These are phyloP conservation scores for Paragyromitra xinjiangensis DNA, from an alignment of 495 filamentous ascomycete genomes.

Conservation along the genomic window DNA sequence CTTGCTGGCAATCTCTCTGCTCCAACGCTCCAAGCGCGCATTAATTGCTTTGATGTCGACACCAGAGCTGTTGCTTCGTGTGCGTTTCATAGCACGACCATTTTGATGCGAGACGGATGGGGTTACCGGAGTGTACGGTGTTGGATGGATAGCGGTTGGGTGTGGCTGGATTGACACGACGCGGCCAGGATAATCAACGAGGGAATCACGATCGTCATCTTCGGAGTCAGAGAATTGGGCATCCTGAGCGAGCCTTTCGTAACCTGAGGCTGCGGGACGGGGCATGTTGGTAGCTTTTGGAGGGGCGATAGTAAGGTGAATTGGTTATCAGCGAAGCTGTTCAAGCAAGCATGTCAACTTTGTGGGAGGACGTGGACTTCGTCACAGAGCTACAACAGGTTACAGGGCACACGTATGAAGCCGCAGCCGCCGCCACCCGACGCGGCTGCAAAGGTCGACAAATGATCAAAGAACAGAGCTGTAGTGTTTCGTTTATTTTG, in stretches of 20 bases:
- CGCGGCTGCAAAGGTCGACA: conserved; percentile 28
- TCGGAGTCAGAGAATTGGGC: conserved; percentile 56
- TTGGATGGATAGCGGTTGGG: conserved; percentile 51
- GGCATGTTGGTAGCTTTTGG: conserved; percentile 47
- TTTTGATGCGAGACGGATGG: conserved; percentile 49
- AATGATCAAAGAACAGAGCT: conserved; percentile 44
- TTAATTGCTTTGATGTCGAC: conserved; percentile 99
- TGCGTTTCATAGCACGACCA: conserved; percentile 50
- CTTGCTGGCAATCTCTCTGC: conserved; percentile 95
- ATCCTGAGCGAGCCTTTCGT: conserved; percentile 57
- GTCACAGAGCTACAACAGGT: conserved; percentile 38
- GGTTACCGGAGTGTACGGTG: conserved; percentile 49
- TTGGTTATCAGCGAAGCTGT: conserved; percentile 37
- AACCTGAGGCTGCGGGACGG: conserved; percentile 56
- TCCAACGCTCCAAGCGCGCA: conserved; percentile 93
- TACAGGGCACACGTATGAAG: conserved; percentile 51
- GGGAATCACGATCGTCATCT: conserved; percentile 55
- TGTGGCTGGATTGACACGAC: conserved; percentile 55
- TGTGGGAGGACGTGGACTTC: conserved; percentile 27
- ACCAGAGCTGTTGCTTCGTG: conserved; percentile 80
- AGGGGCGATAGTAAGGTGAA: conserved; percentile 20
- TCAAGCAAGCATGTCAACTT: conserved; percentile 16
- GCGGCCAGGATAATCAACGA: conserved; percentile 52
- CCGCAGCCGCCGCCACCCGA: conserved; percentile 46
- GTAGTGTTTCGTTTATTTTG: conserved; percentile 41